Evolutionary conservation across 2,329 filamentous ascomycete genomes (phyloP).

Genomic region (Microascus cirrosus): DNA sequence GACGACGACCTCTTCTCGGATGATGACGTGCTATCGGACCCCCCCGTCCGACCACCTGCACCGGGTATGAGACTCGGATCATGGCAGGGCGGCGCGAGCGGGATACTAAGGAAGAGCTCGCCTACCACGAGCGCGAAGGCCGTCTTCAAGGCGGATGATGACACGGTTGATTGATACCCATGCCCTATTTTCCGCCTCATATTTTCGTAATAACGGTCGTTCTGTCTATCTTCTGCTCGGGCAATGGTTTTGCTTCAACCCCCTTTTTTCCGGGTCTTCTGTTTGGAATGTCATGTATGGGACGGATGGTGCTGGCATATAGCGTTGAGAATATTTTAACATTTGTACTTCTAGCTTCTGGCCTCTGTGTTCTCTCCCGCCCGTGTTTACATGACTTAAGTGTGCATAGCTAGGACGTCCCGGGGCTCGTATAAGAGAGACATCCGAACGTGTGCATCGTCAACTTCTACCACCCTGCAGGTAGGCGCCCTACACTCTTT

Average conservation of each 20-base stretch:
- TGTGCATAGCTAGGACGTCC: too few relatives aligned
- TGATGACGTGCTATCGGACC: conserved; percentile 23
- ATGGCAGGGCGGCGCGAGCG: conserved; percentile 28
- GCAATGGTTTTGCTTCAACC: neutral
- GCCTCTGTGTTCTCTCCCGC: neutral
- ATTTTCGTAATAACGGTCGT: neutral
- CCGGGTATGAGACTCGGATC: conserved; percentile 8
- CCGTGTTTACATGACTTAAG: neutral
- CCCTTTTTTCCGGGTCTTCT: neutral
- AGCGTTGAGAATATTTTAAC: neutral
- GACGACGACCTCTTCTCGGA: conserved; percentile 25
- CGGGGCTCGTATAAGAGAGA: too few relatives aligned
- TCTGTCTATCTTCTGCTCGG: neutral
- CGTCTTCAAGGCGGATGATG: conserved; percentile 2
- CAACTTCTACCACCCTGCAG: too few relatives aligned
- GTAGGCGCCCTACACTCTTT: too few relatives aligned
- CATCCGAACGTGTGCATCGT: too few relatives aligned
- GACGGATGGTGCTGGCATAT: neutral
- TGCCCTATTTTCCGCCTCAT: neutral
- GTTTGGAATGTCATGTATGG: neutral
- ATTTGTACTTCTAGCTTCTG: neutral
- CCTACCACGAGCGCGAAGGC: conserved; percentile 10
- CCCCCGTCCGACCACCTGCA: conserved; percentile 24
- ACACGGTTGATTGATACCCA: conserved; percentile 5
- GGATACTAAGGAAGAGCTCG: conserved; percentile 26